Base-by-base conservation (phyloP, 805 yeast species). In the Kodamaea leandrae region DNA sequence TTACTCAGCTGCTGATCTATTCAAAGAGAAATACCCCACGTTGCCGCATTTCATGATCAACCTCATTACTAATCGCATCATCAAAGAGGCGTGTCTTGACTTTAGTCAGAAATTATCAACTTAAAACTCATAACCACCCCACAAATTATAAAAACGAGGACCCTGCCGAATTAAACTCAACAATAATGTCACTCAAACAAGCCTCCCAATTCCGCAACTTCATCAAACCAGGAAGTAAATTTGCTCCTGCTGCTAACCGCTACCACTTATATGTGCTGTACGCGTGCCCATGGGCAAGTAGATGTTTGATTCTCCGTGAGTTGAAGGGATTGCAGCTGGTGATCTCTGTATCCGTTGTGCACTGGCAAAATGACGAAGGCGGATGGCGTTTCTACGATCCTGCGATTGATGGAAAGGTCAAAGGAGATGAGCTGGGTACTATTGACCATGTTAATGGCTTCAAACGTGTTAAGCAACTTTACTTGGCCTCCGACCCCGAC, bases 231-330 rank as follows among this genome's bases (percentile, higher is more conserved):
- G 41, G 41, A 12, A 76, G 87, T 9, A 61, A 71, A 45, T 86
- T 80, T 58, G 68, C 79, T 13, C 87, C 96, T 4, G 96, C 88
- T 55, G 72, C 75, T 34, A 78, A 78, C 43, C 75, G 99, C 54
- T 91, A 91, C 58, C 96, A 90, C 63, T 73, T 89, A 41, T 90
- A 85, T 53, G 95, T 88, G 9, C 83, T 93, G 1, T 70, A 74
- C 36, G 96, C 96, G 2, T 91, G 99, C 64, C 98, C 99, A 3
- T 91, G 97, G 90, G 97, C 97, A 1, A 95, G 87, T 57, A 75
- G 98, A 47, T 79, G 90, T 0, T 69, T 90, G 44, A 82, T 88
- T 39, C 72, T 82, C 3, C 67, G 96, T 40, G 63, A 74, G 9
- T 68, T 91, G 47, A 88, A 89, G 66, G 96, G 96, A 1, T 62